Base-by-base conservation (phyloP, 2,329 filamentous ascomycete species). In the Exutisphaerella laricina region DNA sequence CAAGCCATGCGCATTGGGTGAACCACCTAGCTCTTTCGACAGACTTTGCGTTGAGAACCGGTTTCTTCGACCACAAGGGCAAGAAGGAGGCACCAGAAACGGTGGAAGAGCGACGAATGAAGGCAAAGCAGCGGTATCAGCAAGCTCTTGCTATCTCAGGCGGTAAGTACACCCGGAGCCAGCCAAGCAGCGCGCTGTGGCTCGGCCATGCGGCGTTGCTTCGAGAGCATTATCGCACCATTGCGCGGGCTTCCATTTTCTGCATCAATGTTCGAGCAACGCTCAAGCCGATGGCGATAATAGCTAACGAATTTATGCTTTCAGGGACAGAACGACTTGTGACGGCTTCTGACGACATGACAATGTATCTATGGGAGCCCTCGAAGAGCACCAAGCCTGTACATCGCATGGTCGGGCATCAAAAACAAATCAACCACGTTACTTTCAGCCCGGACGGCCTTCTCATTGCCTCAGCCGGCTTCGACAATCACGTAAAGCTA, bases 341-440 rank as follows among this genome's bases (percentile, higher is more conserved):
- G 2, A 94, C 88, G 6, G 92, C 90, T 2, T 90, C 84, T 53
- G 92, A 97, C 61, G 92, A 98, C 65, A 94, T 89, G 64, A 95
- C 89, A 4, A 90, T 98, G 77, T 95, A 88, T 62, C 75, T 98
- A 5, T 98, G 90, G 90, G 86, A 94, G 47, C 89, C 89, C 0
- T 74, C 81, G 7, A 74, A 73, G 31, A 82, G 83, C 3, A 85
- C 74, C 5, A 96, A 97, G 64, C 89, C 90, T 1, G 72, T 97
- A 3, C 84, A 86, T n/a, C 76, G 88, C 23, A 77, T 97, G 68
- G 68, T 88, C n/a, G 92, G 92, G 2, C 92, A 98, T 60, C 88
- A 96, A 64, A 97, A 97, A 68, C 86, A 90, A 61, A 89, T 97
- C 55, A 96, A 97, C 64, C 86, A 96, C 62, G 89, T 97, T 35